phyloP scores from a whole-genome alignment of 164 flowering plant species.

The Malania oleifera region DNA sequence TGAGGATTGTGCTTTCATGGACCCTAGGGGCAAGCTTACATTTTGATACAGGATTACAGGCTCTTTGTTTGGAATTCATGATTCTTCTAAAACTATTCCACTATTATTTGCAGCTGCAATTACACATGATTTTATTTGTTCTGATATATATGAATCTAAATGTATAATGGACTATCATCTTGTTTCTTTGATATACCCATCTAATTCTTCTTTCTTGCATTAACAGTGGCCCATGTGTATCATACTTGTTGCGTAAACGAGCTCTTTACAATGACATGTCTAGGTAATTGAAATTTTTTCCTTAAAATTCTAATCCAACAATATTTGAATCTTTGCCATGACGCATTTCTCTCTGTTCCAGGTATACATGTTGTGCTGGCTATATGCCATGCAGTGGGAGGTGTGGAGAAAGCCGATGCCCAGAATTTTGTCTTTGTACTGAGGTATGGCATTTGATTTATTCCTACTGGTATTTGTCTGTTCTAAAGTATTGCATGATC shows the following conservation, averaged over 20 bases:
- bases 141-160: no score
- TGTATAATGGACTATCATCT: no score
- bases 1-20: no score
- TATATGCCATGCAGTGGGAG: conserved; percentile 65
- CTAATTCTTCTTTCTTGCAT: not conserved
- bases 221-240: conserved; percentile 84
- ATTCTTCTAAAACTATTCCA: no score
- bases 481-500: not conserved
- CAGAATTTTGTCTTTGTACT: conserved; percentile 55
- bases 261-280: conserved; percentile 95
- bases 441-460: conserved; percentile 30
- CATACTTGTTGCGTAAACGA: conserved; percentile 90
- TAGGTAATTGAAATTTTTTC: conserved; percentile 41
- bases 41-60: no score
- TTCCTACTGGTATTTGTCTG: not conserved
- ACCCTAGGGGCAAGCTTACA: no score
- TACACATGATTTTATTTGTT: conserved; percentile 23
- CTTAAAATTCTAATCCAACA: not conserved
- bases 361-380: conserved; percentile 60
- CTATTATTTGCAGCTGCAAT: conserved; percentile 22
- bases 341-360: conserved; percentile 11
- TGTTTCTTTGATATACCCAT: not conserved
- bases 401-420: conserved; percentile 61
- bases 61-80: no score
- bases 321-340: not conserved